phyloP scores from a whole-genome alignment of 2,329 filamentous ascomycete genomes.

The Alternaria sp. region DNA sequence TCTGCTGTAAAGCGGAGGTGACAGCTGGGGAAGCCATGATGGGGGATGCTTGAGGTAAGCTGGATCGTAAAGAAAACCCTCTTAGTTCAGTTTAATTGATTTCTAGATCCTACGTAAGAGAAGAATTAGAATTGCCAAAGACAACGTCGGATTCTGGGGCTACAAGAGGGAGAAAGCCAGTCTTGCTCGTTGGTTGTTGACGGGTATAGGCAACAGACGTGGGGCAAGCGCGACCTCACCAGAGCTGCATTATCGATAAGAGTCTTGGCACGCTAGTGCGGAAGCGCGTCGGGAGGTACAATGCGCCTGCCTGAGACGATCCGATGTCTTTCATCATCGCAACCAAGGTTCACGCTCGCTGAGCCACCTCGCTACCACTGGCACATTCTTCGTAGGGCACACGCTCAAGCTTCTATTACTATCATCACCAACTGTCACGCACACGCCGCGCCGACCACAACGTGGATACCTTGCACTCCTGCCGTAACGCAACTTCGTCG shows the following conservation, averaged over 20 bases:
- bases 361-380: slow-evolving; percentile 6
- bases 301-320: slow-evolving; percentile 9
- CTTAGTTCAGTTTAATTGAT: not conserved
- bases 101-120: not conserved
- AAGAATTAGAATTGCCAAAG: not conserved
- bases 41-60: slow-evolving; percentile 7
- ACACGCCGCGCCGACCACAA: not conserved
- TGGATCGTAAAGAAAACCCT: not conserved
- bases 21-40: slow-evolving; percentile 62
- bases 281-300: slow-evolving; percentile 17
- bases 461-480: not conserved
- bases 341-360: slow-evolving; percentile 3
- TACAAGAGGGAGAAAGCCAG: not conserved
- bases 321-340: slow-evolving; percentile 19
- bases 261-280: slow-evolving; percentile 30
- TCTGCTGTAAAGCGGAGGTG: slow-evolving; percentile 57
- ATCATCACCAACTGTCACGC: not conserved
- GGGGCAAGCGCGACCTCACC: slow-evolving; percentile 13
- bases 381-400: not conserved
- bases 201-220: slow-evolving; percentile 21
- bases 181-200: not conserved
- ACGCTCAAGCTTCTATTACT: slow-evolving; percentile 1
- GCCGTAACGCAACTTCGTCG: not conserved
- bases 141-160: not conserved
- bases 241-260: slow-evolving; percentile 28